phyloP scores from a whole-genome alignment of 805 yeast genomes.

The Schwanniomyces vanrijiae region DNA sequence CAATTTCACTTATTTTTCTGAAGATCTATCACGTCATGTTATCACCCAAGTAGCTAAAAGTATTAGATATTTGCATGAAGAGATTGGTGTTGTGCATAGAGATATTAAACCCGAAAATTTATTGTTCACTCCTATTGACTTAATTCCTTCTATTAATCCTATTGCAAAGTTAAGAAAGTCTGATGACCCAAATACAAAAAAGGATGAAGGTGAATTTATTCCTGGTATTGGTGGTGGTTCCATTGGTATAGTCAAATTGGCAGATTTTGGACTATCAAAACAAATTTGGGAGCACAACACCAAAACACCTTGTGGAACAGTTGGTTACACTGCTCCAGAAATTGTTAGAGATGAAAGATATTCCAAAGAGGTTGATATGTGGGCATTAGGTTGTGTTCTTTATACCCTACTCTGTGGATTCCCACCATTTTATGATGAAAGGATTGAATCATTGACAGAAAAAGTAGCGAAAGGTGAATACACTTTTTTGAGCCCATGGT shows the following conservation, averaged over 20 bases:
- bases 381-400: slow-evolving; percentile 97
- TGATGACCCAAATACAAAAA: slow-evolving; percentile 68
- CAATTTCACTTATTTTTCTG: slow-evolving; percentile 63
- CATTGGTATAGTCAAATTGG: slow-evolving; percentile 84
- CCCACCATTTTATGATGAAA: slow-evolving; percentile 93
- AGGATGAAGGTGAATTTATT: slow-evolving; percentile 83
- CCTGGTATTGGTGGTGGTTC: slow-evolving; percentile 91
- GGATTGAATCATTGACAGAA: slow-evolving; percentile 69
- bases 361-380: slow-evolving; percentile 94
- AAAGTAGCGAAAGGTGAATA: slow-evolving; percentile 80
- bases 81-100: slow-evolving; percentile 77
- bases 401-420: slow-evolving; percentile 94
- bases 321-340: slow-evolving; percentile 98
- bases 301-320: slow-evolving; percentile 98
- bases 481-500: slow-evolving; percentile 79
- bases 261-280: slow-evolving; percentile 94
- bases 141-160: slow-evolving; percentile 42
- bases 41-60: slow-evolving; percentile 65
- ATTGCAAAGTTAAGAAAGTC: slow-evolving; percentile 49
- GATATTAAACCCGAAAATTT: slow-evolving; percentile 83
- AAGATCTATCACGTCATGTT: slow-evolving; percentile 62
- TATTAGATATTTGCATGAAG: slow-evolving; percentile 66
- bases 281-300: slow-evolving; percentile 85
- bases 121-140: slow-evolving; percentile 60
- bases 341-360: slow-evolving; percentile 92